Percentiles rank a stretch among this genome's conserved stretches.
Conservation (phyloP, 1,284 basidiomycete genomes). For the Sporisorium graminicola region DNA sequence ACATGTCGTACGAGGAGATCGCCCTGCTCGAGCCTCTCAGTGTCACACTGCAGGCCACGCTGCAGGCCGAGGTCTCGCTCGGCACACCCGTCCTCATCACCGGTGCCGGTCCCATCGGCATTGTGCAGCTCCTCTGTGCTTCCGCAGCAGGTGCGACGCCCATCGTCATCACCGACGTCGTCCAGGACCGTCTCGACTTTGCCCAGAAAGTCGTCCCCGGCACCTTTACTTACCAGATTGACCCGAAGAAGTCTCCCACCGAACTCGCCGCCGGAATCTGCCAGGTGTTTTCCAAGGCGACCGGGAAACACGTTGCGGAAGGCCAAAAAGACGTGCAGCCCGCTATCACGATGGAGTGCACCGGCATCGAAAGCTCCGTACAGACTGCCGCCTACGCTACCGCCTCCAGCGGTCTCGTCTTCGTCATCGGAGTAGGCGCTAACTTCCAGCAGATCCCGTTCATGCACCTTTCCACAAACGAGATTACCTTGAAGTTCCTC, state of each 20-base stretch:
- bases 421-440: constrained; percentile 74
- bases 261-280: constrained; percentile 58
- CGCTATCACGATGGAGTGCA: constrained; percentile 77
- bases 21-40: constrained; percentile 73
- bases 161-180: constrained; percentile 74
- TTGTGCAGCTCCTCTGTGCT: constrained; percentile 73
- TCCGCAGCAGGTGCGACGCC: constrained; percentile 74
- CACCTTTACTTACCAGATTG: constrained; percentile 70
- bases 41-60: constrained; percentile 74
- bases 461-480: constrained; percentile 69
- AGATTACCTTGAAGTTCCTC: constrained; percentile 73
- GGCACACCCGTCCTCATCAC: constrained; percentile 67
- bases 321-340: constrained; percentile 49
- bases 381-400: constrained; percentile 76
- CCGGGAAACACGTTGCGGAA: constrained; percentile 42
- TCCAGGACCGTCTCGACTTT: constrained; percentile 72
- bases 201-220: constrained; percentile 72
- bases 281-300: constrained; percentile 53
- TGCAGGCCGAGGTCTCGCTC: constrained; percentile 72
- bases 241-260: constrained; percentile 34
- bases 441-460: constrained; percentile 70
- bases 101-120: constrained; percentile 72
- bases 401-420: constrained; percentile 72
- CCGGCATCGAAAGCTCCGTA: constrained; percentile 88
- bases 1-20: constrained; percentile 72